Percentiles rank a stretch among this genome's conserved stretches.
phyloP scores from a whole-genome alignment of 192 early-diverging fungal species.

The Cladochytrium replicatum region DNA sequence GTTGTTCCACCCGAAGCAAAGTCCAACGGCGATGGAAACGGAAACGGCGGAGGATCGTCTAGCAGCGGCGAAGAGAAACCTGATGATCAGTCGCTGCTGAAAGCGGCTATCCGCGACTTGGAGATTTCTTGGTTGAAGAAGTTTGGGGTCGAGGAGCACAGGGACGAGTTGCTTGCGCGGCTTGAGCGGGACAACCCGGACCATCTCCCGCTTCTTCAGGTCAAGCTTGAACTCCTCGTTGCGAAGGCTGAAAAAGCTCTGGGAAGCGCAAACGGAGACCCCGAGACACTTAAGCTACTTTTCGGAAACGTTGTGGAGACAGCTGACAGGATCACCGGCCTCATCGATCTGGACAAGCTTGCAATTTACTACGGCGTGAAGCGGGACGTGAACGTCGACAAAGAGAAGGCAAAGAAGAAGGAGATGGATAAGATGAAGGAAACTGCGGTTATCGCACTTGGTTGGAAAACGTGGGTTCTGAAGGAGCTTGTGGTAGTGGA shows the following conservation, averaged over 20 bases:
- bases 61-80: constrained; percentile 10
- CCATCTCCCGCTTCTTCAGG: constrained; percentile 44
- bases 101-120: constrained; percentile 66
- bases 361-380: constrained; percentile 56
- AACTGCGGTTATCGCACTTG: constrained; percentile 51
- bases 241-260: constrained; percentile 31
- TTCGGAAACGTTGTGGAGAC: constrained; percentile 35
- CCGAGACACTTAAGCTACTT: background rate
- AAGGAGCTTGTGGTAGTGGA: constrained; percentile 8
- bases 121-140: constrained; percentile 77
- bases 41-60: constrained; percentile 5
- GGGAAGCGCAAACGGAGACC: background rate
- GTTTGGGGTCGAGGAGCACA: constrained; percentile 48
- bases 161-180: constrained; percentile 39
- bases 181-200: constrained; percentile 54
- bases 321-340: constrained; percentile 45
- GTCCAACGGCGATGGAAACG: constrained; percentile 2
- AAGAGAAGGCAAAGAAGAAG: constrained; percentile 47
- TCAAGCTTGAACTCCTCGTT: constrained; percentile 44
- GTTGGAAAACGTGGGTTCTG: constrained; percentile 45
- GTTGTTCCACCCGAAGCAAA: constrained; percentile 38
- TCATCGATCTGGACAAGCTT: constrained; percentile 52
- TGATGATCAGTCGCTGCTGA: constrained; percentile 27
- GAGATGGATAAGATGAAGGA: constrained; percentile 67
- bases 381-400: constrained; percentile 38